Percentiles rank a stretch among this genome's conserved stretches.
Evolutionary conservation across 371 early-diverging fungal genomes (phyloP).

Genomic region (Funneliformis caledonium): DNA sequence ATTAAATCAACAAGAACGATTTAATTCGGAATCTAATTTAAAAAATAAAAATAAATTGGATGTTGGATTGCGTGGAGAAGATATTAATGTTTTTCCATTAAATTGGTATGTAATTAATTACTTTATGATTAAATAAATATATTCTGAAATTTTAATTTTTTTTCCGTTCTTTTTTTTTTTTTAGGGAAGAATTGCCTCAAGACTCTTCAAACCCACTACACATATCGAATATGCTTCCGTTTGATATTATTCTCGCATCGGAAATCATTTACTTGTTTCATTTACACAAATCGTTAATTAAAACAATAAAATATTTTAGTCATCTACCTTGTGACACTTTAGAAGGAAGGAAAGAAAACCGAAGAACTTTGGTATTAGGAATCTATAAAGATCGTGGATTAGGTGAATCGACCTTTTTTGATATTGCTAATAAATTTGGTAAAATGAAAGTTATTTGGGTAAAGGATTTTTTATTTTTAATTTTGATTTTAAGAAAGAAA

Average conservation of each 20-base stretch:
- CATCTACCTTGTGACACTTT: background rate
- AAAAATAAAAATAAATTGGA: background rate
- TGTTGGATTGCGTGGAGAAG: background rate
- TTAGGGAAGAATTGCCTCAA: conserved; percentile 3
- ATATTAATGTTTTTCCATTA: conserved; percentile 4
- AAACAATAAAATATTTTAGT: conserved; percentile 12
- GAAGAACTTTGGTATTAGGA: background rate
- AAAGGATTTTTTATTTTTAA: background rate
- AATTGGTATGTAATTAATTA: background rate
- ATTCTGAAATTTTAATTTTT: background rate
- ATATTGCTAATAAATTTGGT: conserved; percentile 6
- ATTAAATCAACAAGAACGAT: conserved; percentile 12
- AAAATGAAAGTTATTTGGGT: conserved; percentile 24
- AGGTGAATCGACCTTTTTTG: background rate
- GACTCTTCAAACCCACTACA: background rate
- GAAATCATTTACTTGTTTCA: conserved; percentile 15
- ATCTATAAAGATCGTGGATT: conserved; percentile 31
- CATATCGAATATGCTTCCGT: background rate
- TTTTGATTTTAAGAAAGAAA: background rate
- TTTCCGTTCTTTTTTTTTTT: background rate
- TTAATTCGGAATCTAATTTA: background rate
- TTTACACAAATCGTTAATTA: background rate
- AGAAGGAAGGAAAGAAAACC: background rate
- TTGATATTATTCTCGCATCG: conserved; percentile 25
- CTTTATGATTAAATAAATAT: background rate